Percentiles rank a stretch among this genome's conserved stretches.
phyloP scores from a whole-genome alignment of 805 yeast genomes.

The Lachancea thermotolerans region DNA sequence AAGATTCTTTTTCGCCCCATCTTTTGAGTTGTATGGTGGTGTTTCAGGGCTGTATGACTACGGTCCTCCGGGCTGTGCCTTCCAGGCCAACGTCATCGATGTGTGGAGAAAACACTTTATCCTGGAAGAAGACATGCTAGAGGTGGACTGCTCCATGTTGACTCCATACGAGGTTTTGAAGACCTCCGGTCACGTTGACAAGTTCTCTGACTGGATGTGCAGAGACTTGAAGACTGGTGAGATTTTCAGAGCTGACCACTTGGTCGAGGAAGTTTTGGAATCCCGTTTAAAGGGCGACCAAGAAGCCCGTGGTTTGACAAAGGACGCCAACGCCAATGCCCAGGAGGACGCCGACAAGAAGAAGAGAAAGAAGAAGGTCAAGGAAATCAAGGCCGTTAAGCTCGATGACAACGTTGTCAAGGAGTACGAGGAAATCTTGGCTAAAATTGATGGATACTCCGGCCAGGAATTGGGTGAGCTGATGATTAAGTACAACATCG shows the following conservation, averaged over 20 bases:
- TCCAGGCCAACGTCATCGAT: slow-evolving; percentile 93
- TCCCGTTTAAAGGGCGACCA: slow-evolving; percentile 94
- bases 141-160: slow-evolving; percentile 95
- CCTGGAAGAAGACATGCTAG: slow-evolving; percentile 97
- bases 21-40: slow-evolving; percentile 97
- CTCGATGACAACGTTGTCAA: slow-evolving; percentile 71
- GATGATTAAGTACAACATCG: slow-evolving; percentile 73
- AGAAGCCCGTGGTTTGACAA: slow-evolving; percentile 82
- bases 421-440: slow-evolving; percentile 82
- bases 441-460: slow-evolving; percentile 91
- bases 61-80: slow-evolving; percentile 99
- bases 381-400: slow-evolving; percentile 83
- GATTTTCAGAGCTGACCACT: slow-evolving; percentile 96
- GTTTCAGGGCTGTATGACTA: slow-evolving; percentile 96
- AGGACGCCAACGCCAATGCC: slow-evolving; percentile 48
- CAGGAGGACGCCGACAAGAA: slow-evolving; percentile 75
- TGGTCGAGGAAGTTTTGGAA: slow-evolving; percentile 96
- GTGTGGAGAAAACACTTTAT: slow-evolving; percentile 97
- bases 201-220: slow-evolving; percentile 99
- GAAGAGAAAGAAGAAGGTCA: slow-evolving; percentile 92
- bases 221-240: slow-evolving; percentile 93
- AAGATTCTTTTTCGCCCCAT: slow-evolving; percentile 95
- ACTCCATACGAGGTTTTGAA: slow-evolving; percentile 97
- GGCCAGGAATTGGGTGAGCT: slow-evolving; percentile 89
- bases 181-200: slow-evolving; percentile 98